phyloP scores from a whole-genome alignment of 192 early-diverging fungal genomes.

The Chytriomyces sp. region DNA sequence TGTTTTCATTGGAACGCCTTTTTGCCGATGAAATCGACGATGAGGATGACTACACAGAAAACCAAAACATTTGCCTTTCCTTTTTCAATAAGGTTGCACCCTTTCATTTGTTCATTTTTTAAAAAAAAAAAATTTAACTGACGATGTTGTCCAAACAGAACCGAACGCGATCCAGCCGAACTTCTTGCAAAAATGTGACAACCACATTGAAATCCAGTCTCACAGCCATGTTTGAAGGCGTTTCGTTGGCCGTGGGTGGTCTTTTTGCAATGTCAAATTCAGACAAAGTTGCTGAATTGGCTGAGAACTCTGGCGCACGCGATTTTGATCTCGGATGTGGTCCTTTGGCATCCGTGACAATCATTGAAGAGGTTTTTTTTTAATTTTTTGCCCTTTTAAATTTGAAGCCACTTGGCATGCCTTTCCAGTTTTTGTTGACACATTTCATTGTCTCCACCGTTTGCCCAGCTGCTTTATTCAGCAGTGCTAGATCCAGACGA shows the following conservation, averaged over 20 bases:
- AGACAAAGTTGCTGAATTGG: not conserved
- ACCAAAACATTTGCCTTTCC: not conserved
- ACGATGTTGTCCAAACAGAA: not conserved
- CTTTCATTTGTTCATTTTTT: not conserved
- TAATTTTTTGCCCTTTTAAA: no score
- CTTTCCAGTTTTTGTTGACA: not conserved
- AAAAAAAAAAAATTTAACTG: not conserved
- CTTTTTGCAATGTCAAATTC: not conserved
- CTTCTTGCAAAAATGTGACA: not conserved
- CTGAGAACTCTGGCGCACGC: no score
- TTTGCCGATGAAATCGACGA: not conserved
- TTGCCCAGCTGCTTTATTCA: not conserved
- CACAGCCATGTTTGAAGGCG: constrained; percentile 10
- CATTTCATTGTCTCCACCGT: not conserved
- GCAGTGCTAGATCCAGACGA: not conserved
- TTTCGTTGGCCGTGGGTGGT: constrained; percentile 1
- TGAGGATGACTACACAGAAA: not conserved
- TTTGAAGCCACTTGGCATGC: no score
- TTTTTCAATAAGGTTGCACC: constrained; percentile 20
- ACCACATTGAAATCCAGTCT: not conserved
- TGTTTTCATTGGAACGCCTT: constrained; percentile 7
- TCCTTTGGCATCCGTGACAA: not conserved
- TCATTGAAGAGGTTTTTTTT: not conserved
- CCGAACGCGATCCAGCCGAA: not conserved
- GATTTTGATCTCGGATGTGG: not conserved